Evolutionary conservation across 2,329 filamentous ascomycete genomes (phyloP).

Genomic region (Aspergillus fumigatiaffinis): DNA sequence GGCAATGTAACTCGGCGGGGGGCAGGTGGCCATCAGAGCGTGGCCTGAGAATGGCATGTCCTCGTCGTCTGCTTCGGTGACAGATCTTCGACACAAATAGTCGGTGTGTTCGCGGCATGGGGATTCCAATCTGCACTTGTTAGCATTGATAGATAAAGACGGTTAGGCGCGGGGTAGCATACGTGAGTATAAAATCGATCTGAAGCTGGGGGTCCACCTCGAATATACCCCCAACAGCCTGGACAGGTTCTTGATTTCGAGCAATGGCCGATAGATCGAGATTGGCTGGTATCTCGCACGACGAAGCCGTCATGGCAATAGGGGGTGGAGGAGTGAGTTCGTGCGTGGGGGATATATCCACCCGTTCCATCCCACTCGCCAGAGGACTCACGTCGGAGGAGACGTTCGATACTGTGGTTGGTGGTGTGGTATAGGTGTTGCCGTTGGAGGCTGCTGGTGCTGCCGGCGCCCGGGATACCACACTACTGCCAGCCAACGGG

Average conservation of each 20-base stretch:
- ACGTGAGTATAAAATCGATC: conserved; percentile 47
- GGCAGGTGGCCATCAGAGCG: conserved; percentile 88
- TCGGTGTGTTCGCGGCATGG: conserved; percentile 56
- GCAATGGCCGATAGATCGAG: conserved; percentile 22
- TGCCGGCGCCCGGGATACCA: conserved; percentile 28
- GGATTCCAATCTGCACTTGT: conserved; percentile 52
- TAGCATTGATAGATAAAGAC: background rate
- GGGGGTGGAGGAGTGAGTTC: conserved; percentile 22
- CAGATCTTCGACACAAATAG: conserved; percentile 78
- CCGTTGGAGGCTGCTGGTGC: conserved; percentile 19
- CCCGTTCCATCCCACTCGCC: conserved; percentile 22
- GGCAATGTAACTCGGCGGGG: conserved; percentile 63
- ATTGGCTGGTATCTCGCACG: conserved; percentile 21
- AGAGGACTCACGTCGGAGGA: conserved; percentile 28
- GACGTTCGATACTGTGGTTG: conserved; percentile 27
- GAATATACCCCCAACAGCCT: conserved; percentile 38
- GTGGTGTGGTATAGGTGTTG: conserved; percentile 29
- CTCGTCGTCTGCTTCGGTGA: conserved; percentile 55
- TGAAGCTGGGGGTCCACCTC: conserved; percentile 45
- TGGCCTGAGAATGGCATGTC: conserved; percentile 71
- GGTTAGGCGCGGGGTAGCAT: conserved; percentile 16
- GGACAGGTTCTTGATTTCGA: conserved; percentile 16
- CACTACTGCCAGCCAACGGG: conserved; percentile 41
- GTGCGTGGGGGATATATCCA: conserved; percentile 26
- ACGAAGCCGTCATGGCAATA: conserved; percentile 14